phyloP scores from a whole-genome alignment of 192 early-diverging fungal genomes.

The Coemansia biformis region DNA sequence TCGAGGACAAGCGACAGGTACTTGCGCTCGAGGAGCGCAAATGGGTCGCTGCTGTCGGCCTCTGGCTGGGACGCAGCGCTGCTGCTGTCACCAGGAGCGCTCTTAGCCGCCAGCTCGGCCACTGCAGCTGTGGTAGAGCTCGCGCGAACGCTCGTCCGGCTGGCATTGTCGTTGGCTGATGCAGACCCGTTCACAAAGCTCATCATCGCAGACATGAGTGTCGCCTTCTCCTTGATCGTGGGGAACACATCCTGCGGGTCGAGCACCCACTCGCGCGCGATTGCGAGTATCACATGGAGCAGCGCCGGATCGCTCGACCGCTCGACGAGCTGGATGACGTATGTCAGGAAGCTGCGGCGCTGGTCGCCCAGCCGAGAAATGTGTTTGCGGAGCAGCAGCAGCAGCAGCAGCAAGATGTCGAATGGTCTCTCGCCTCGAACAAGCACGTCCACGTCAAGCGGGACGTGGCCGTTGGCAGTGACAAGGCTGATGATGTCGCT shows the following conservation, averaged over 20 bases:
- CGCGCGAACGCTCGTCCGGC: constrained; percentile 32
- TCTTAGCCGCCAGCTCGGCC: not conserved
- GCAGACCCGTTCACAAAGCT: constrained; percentile 68
- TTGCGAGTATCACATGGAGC: constrained; percentile 67
- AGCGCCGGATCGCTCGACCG: constrained; percentile 71
- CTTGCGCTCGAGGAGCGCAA: constrained; percentile 63
- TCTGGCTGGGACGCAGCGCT: constrained; percentile 1
- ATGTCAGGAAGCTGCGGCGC: constrained; percentile 76
- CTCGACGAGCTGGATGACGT: constrained; percentile 79
- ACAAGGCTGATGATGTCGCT: constrained; percentile 19
- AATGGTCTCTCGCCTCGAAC: constrained; percentile 40
- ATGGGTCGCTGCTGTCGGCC: constrained; percentile 12
- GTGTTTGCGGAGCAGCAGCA: constrained; percentile 54
- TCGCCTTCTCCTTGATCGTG: constrained; percentile 94
- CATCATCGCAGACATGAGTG: constrained; percentile 90
- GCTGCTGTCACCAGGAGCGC: not conserved
- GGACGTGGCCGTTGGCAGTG: constrained; percentile 29
- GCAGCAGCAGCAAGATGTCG: constrained; percentile 40
- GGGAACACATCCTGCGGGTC: constrained; percentile 83
- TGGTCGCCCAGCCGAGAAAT: constrained; percentile 77
- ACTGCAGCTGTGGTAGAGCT: constrained; percentile 3
- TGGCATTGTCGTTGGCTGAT: constrained; percentile 44
- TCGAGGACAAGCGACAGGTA: constrained; percentile 87
- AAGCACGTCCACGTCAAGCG: constrained; percentile 24
- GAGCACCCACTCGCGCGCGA: constrained; percentile 85